Evolutionary conservation across 768 basidiomycete genomes (phyloP), one percentile per base, ranked within the genome.

Genomic region (Mrakia frigida): DNA sequence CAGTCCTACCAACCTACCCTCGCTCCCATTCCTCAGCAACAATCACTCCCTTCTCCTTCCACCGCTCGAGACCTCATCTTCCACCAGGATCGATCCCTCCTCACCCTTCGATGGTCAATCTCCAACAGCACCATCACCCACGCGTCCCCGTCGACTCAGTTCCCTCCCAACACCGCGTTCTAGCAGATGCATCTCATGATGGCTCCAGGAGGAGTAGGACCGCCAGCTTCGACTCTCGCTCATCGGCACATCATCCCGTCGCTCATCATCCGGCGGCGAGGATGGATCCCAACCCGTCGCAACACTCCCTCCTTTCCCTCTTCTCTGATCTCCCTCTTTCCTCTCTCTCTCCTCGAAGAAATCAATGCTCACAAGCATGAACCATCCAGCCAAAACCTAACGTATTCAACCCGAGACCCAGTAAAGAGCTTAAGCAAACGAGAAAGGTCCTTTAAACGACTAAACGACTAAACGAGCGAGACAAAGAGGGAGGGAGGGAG

Each of bases 131-230:
- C 6, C 37, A 35, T 4, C 65, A 33, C 10, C 63, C 28, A 9
- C 65, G 23, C 23, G 35, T 67, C 65, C 10, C 68, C 68, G n/a
- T 33, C 33, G n/a, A n/a, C 43, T 18, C 39, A 33, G n/a, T 70
- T 43, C 39, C 68, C 68, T 46, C 43, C 43, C 18, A 46, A n/a
- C 68, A n/a, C 39, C 39, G 25, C 11, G 33, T 70, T 70, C 43
- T 10, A 41, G 33, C 68, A 70, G 43, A 70, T 70, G 68, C 68
- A 70, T 46, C 43, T 35, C 23, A 67, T 46, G 68, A 70, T 70
- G 68, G 43, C 39, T 11, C 59, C 59, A 9, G n/a, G 59, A 28
- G 59, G 46, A 50, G 11, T 4, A 21, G 46, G 9, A 46, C 9
- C 43, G 2, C 2, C 43, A 9, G 7, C 18, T 21, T 50, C 46